Evolutionary conservation across 2,329 filamentous ascomycete species (phyloP), one percentile per base, ranked within the genome.

Genomic region (Botrytis tulipae): DNA sequence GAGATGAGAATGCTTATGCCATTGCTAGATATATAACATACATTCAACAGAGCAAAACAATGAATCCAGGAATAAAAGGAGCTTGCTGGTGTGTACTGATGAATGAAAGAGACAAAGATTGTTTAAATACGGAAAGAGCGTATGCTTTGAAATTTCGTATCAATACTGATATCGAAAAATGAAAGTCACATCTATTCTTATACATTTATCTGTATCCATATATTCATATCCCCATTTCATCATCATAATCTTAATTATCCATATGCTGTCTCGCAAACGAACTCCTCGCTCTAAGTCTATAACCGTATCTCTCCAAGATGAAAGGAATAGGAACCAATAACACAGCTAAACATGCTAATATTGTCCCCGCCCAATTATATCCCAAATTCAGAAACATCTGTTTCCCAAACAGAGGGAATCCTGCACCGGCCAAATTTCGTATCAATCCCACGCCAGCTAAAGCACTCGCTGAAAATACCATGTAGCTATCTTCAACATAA

Each of bases 401-500:
- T 2, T 77, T 76, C 2, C 81, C 82, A 76, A 83, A 84, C 20
- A 84, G 75, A 0, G 83, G 83, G 60, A 85, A 82, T 0, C 79
- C 80, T 0, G 81, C 84, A 9, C 83, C 84, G 8, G 81, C 81
- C 1, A 82, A 73, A 65, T 82, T 83, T 2, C 83, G 79, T 48
- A 84, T 78, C 42, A 85, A 79, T 4, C 80, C 81, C 25, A 83
- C 82, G 3, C 82, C 83, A 4, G 84, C 84, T 25, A 85, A 77
- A 0, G 82, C 84, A 4, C 80, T 83, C 8, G 84, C 84, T 8
- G 81, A 82, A 67, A 81, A 82, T 3, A 82, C 80, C 76, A 84
- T 83, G 74, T 86, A 86, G 10, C 83, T 83, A 74, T 86, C 85
- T 71, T 86, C 84, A 3, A 84, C 85, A 74, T 85, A 86, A 7